A percentile compares a stretch with the other conserved stretches of the same genome.
Evolutionary conservation across 345 rosid species (phyloP).

Genomic region (Draba incana): DNA sequence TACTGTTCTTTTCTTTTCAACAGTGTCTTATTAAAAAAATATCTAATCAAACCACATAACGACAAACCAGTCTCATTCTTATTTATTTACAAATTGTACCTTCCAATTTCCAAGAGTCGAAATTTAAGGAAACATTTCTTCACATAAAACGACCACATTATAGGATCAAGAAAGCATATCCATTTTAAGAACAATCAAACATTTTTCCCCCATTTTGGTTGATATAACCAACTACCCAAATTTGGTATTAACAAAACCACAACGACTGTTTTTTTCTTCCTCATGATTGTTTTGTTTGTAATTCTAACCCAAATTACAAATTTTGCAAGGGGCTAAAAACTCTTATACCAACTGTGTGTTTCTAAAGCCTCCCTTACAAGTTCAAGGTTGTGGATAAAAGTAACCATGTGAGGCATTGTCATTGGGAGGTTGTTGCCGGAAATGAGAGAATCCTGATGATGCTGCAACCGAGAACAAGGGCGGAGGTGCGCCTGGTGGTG

Average conservation of each 20-base stretch:
- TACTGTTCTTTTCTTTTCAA: slow-evolving; percentile 27
- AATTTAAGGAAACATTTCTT: background rate
- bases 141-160: slow-evolving; percentile 2
- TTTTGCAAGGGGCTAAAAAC: background rate
- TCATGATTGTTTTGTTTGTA: slow-evolving; percentile 3
- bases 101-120: slow-evolving; percentile 27
- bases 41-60: slow-evolving; percentile 7
- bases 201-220: background rate
- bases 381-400: slow-evolving; percentile 41
- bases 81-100: slow-evolving; percentile 17
- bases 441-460: slow-evolving; percentile 51
- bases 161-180: slow-evolving; percentile 15
- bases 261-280: background rate
- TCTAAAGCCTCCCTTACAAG: background rate
- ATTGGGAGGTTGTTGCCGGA: slow-evolving; percentile 39
- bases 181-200: background rate
- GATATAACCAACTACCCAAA: background rate
- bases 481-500: background rate
- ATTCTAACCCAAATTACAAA: slow-evolving; percentile 7
- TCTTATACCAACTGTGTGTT: background rate
- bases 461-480: slow-evolving; percentile 43
- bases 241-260: background rate
- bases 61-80: slow-evolving; percentile 17
- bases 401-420: slow-evolving; percentile 38
- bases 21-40: background rate